phyloP scores from a whole-genome alignment of 257 asterid genomes.

The Datura wrightii region DNA sequence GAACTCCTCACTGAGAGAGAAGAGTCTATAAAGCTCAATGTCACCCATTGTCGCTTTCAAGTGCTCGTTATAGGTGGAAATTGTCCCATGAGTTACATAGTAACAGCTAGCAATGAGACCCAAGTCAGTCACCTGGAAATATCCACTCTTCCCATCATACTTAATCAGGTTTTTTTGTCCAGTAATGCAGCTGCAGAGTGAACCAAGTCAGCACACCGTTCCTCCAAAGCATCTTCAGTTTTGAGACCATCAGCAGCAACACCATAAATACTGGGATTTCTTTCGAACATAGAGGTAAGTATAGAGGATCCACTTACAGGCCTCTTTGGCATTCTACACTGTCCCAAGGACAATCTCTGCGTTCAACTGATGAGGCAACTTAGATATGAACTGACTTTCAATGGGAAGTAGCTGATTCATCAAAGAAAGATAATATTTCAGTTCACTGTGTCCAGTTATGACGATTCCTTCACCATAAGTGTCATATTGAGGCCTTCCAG shows the following conservation, averaged over 20 bases:
- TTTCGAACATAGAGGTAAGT: slow-evolving; percentile 54
- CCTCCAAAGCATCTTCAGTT: slow-evolving; percentile 38
- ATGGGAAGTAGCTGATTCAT: slow-evolving; percentile 59
- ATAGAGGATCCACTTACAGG: slow-evolving; percentile 51
- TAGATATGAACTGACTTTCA: slow-evolving; percentile 52
- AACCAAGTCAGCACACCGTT: slow-evolving; percentile 50
- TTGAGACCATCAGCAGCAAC: slow-evolving; percentile 43
- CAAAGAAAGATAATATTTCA: slow-evolving; percentile 49
- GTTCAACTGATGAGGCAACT: slow-evolving; percentile 56
- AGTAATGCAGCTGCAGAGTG: slow-evolving; percentile 53
- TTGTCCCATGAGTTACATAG: slow-evolving; percentile 56
- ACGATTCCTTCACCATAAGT: slow-evolving; percentile 52
- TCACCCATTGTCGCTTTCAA: slow-evolving; percentile 58
- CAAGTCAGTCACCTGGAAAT: slow-evolving; percentile 57
- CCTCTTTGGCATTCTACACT: slow-evolving; percentile 53
- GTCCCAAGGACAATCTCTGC: slow-evolving; percentile 58
- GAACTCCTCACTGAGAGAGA: slow-evolving; percentile 57
- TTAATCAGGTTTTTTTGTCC: slow-evolving; percentile 53
- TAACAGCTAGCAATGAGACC: slow-evolving; percentile 59
- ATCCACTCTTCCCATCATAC: slow-evolving; percentile 54
- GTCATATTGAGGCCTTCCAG: slow-evolving; percentile 59
- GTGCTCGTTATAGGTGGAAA: slow-evolving; percentile 51
- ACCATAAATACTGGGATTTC: slow-evolving; percentile 53
- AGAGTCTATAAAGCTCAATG: slow-evolving; percentile 53
- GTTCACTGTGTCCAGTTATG: slow-evolving; percentile 48